phyloP scores from a whole-genome alignment of 306 rosid species.

The Ziziphus jujuba region DNA sequence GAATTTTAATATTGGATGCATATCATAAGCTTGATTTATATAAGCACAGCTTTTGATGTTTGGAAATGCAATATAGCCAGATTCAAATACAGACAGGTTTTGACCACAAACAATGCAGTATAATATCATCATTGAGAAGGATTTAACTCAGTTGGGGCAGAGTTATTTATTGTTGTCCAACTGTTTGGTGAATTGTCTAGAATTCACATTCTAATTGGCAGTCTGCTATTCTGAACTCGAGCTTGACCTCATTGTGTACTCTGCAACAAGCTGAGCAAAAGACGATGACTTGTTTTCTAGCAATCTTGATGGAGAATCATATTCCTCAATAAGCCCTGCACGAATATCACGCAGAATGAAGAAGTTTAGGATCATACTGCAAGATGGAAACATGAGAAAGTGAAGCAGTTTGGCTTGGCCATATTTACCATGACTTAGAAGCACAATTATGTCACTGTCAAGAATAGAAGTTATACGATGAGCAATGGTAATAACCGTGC shows the following conservation, averaged over 20 bases:
- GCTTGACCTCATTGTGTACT: slow-evolving; percentile 53
- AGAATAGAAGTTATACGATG: slow-evolving; percentile 70
- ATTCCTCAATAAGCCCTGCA: slow-evolving; percentile 66
- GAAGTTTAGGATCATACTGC: background rate
- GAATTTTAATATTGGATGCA: no score
- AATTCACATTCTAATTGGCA: background rate
- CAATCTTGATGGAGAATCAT: slow-evolving; percentile 51
- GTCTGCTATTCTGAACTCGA: slow-evolving; percentile 14
- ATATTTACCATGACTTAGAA: slow-evolving; percentile 55
- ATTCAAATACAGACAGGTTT: no score
- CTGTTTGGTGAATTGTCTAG: no score
- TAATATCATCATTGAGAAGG: no score
- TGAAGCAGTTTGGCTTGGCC: background rate
- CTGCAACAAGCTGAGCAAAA: slow-evolving; percentile 66
- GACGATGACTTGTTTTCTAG: slow-evolving; percentile 60
- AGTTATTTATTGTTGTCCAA: no score
- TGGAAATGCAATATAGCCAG: no score
- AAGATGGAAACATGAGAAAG: background rate
- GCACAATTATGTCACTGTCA: slow-evolving; percentile 63
- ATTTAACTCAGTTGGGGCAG: no score
- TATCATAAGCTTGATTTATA: no score
- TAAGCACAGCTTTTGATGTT: no score
- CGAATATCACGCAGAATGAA: background rate
- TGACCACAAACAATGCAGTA: no score
- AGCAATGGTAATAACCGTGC: slow-evolving; percentile 63